These are phyloP conservation scores for Penicillium canariense DNA, from an alignment of 495 filamentous ascomycete genomes.

Conservation along the genomic window DNA sequence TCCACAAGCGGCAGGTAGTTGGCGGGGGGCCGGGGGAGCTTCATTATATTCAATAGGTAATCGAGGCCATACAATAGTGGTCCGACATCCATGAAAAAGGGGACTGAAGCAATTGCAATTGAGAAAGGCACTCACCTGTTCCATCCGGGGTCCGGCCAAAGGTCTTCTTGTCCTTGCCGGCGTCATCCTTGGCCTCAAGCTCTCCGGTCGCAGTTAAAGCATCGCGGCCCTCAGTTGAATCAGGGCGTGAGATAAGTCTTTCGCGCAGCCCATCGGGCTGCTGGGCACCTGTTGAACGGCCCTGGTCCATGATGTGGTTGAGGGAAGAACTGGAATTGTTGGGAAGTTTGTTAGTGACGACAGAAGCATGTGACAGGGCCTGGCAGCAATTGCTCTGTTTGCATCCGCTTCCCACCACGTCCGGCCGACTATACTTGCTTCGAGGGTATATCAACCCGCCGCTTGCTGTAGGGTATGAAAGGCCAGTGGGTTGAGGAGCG, in stretches of 20 bases:
- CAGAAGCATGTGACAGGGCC: constrained; percentile 38
- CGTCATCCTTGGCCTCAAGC: constrained; percentile 38
- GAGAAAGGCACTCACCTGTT: constrained; percentile 59
- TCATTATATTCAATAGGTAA: not conserved
- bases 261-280: constrained; percentile 46
- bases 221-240: constrained; percentile 36
- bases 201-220: constrained; percentile 37
- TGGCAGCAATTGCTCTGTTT: constrained; percentile 21
- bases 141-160: constrained; percentile 92
- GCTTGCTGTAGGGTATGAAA: not conserved
- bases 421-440: constrained; percentile 5
- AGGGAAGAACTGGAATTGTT: constrained; percentile 17
- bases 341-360: constrained; percentile 16
- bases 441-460: not conserved
- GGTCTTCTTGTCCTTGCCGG: constrained; percentile 63
- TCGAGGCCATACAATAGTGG: not conserved
- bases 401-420: constrained; percentile 8
- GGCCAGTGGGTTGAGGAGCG: not conserved
- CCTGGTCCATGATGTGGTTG: constrained; percentile 41
- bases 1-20: constrained; percentile 5
- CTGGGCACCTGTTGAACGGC: constrained; percentile 46
- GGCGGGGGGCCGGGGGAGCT: not conserved
- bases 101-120: not conserved
- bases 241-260: constrained; percentile 36
- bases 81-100: not conserved